Base-by-base conservation (phyloP, 768 basidiomycete species). In the Rhodotorula kratochvilovae region DNA sequence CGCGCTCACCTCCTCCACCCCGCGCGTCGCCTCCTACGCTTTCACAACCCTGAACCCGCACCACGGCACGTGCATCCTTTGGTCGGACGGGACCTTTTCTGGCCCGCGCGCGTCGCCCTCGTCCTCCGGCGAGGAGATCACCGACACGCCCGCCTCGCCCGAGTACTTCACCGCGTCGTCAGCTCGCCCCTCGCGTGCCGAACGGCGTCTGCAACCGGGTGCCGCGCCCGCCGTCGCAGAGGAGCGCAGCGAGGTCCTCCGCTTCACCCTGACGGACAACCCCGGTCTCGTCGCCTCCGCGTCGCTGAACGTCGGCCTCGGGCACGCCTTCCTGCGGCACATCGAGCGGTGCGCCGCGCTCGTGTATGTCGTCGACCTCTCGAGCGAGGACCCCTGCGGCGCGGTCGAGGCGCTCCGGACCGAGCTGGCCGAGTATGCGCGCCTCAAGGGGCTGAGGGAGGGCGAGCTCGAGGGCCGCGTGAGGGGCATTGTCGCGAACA, bases 11-110 rank as follows among this genome's bases (percentile, higher is more conserved):
- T 90, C 90, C 15, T 88, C 91, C 6, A 84, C 90, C 36, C 89
- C 90, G 19, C 89, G 90, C 76, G 89, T 97, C 42, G 94, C 93
- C 0, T 85, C 87, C 17, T 96, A 96, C 79, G 89, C 91, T 2
- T 98, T 98, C 81, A 97, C 96, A 29, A 98, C 95, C 2, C 83
- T 97, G 48, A 96, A 96, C 73, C 96, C 95, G 3, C 87, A 96
- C 61, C 85, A 97, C 35, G 96, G 92, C 0, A 90, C 92, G 45
- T 91, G 96, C 57, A 68, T 76, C 25, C 33, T 77, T 21, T 75
- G 71, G 66, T 68, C 69, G 2, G 73, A 77, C 67, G 68, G 71
- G 6, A 39, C 76, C 54, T 68, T 74, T 58, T 75, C 69, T 2
- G 78, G 74, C 11, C 74, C 74, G 6, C 61, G 19, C 86, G 29